Evolutionary conservation across 345 rosid species (phyloP), one percentile per base, ranked within the genome.

Genomic region (Camelina laxa): DNA sequence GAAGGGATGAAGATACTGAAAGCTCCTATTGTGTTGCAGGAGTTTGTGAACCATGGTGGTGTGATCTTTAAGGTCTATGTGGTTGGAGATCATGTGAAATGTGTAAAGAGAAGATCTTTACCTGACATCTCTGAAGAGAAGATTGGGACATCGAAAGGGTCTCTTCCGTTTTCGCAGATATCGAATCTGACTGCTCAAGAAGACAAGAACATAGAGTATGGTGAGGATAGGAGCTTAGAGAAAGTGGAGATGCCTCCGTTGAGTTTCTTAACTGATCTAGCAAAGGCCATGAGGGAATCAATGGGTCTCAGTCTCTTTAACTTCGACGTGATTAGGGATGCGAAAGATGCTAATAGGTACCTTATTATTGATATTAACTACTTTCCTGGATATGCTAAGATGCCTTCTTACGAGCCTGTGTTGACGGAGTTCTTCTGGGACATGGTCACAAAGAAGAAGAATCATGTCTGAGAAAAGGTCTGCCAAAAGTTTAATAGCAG

Each of bases 31-130:
- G 86, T 88, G 30, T 48, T 88, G 73, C 93, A 88, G 75, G 90
- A 84, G 64, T 88, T 88, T 67, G 88, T 88, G 80, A 88, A 88
- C 41, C 91, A 88, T 31, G 89, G 93, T 5, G 89, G 89, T 16
- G 89, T 84, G 33, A 57, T 89, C 20, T 85, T 87, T 48, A 89
- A 87, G 78, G 89, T 85, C 35, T 87, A 87, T 61, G 89, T 87
- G 7, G 88, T 78, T 10, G 93, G 89, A 0, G 80, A 80, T 13
- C 49, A 76, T 17, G 81, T 80, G 3, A 68, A 78, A 70, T 83
- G 87, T 36, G 89, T 84, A 9, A 84, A 79, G 80, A 76, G 91
- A 54, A 79, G 67, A 59, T 89, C 93, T 17, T 72, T 89, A 20
- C 85, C 88, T 5, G 89, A 87, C 7, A 73, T 89, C 38, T 44